A percentile compares a stretch with the other conserved stretches of the same genome.
These are phyloP conservation scores for Dioszegia aurantiaca DNA, from an alignment of 768 basidiomycete genomes.

Conservation along the genomic window DNA sequence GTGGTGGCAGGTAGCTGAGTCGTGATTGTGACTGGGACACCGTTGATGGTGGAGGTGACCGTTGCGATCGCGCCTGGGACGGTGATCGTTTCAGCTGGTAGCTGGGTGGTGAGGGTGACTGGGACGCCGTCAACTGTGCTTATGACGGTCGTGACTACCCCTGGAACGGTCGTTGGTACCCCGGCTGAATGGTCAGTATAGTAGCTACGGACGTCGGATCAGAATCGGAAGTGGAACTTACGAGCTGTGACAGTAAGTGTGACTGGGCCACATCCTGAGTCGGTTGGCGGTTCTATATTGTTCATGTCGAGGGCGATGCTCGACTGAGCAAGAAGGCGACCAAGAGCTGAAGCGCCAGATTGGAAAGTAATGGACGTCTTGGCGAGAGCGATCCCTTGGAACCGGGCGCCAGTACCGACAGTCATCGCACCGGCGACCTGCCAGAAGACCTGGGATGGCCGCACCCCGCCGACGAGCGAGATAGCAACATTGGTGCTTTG, in stretches of 20 bases:
- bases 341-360: conserved; percentile 16
- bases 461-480: conserved; percentile 21
- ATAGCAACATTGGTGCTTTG: conserved; percentile 20
- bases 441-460: conserved; percentile 22
- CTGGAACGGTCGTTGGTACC: too few species aligned
- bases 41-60: conserved; percentile 2
- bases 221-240: conserved; percentile 12
- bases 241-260: conserved; percentile 17
- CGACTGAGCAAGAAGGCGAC: conserved; percentile 17
- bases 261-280: neutral
- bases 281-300: conserved; percentile 4
- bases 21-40: conserved; percentile 9
- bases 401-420: conserved; percentile 20
- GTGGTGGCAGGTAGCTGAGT: conserved; percentile 13
- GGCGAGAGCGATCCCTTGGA: conserved; percentile 26
- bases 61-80: conserved; percentile 3
- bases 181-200: too few species aligned
- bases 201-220: neutral
- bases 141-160: too few species aligned
- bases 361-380: conserved; percentile 17
- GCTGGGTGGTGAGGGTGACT: too few species aligned
- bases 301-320: conserved; percentile 14
- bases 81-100: too few species aligned
- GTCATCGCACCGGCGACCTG: conserved; percentile 21
- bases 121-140: too few species aligned